A percentile compares a stretch with the other conserved stretches of the same genome.
These are phyloP conservation scores for Pythium sp. DNA, from an alignment of 352 stramenopile species.

Conservation along the genomic window DNA sequence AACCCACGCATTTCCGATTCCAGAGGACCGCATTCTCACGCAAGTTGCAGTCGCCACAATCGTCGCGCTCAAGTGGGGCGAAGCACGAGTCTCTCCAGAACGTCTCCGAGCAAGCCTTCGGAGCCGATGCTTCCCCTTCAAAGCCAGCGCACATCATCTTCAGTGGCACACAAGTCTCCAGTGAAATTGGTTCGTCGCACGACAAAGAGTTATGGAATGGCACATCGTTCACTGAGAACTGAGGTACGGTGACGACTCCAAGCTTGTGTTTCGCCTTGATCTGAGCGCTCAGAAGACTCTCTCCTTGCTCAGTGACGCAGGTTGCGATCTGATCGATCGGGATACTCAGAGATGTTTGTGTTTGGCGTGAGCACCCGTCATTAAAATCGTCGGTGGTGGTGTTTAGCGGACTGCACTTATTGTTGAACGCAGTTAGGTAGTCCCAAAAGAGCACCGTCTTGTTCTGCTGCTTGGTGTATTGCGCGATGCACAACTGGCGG, in stretches of 20 bases:
- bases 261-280: constrained; percentile 17
- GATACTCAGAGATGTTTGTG: background rate
- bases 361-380: background rate
- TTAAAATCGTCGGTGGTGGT: constrained; percentile 16
- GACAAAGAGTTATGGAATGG: constrained; percentile 17
- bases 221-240: constrained; percentile 27
- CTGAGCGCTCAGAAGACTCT: constrained; percentile 7
- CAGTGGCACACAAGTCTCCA: background rate
- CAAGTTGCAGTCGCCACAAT: constrained; percentile 24
- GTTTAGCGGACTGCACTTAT: constrained; percentile 17
- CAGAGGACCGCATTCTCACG: constrained; percentile 11
- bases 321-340: background rate
- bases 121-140: background rate
- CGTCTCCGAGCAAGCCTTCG: constrained; percentile 15
- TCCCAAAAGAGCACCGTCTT: constrained; percentile 23
- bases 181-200: constrained; percentile 8
- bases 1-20: constrained; percentile 28
- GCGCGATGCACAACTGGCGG: constrained; percentile 25
- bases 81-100: constrained; percentile 24
- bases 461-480: constrained; percentile 15
- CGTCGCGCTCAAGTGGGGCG: constrained; percentile 20
- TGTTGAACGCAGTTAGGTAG: constrained; percentile 23
- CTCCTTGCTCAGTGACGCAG: constrained; percentile 6
- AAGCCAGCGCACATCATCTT: background rate
- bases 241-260: constrained; percentile 25